phyloP scores from a whole-genome alignment of 2,329 filamentous ascomycete genomes.

The Cladophialophora immunda region DNA sequence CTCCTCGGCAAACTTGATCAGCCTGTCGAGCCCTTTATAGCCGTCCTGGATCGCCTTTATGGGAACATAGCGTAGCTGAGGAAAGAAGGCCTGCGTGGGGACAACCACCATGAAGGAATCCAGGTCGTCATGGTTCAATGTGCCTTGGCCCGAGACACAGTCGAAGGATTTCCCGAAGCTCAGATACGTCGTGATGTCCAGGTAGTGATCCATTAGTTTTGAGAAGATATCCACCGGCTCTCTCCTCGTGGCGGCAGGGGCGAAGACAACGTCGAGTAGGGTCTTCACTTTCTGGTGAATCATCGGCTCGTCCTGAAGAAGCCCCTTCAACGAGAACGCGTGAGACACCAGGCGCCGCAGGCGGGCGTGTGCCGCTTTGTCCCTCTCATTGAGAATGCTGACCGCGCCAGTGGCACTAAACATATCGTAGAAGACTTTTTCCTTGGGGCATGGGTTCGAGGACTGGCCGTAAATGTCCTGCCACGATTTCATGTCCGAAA shows the following conservation, averaged over 20 bases:
- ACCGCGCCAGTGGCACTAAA: conserved; percentile 23
- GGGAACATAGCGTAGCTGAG: conserved; percentile 24
- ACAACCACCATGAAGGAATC: conserved; percentile 26
- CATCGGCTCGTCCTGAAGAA: conserved; percentile 20
- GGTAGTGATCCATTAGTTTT: conserved; percentile 20
- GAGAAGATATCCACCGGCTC: conserved; percentile 23
- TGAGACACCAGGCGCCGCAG: conserved; percentile 48
- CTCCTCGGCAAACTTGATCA: conserved; percentile 26
- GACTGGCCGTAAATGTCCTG: conserved; percentile 44
- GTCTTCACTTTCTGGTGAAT: conserved; percentile 19
- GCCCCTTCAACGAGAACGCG: conserved; percentile 48
- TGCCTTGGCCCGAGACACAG: conserved; percentile 14
- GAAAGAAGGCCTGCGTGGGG: conserved; percentile 24
- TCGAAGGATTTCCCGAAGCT: conserved; percentile 28
- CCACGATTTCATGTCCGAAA: conserved; percentile 46
- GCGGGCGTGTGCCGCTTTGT: conserved; percentile 40
- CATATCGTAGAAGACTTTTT: conserved; percentile 26
- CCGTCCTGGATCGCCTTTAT: conserved; percentile 25
- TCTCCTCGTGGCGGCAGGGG: too few relatives aligned
- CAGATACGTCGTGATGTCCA: conserved; percentile 26
- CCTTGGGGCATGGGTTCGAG: conserved; percentile 28
- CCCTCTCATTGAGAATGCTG: conserved; percentile 29
- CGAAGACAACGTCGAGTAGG: conserved; percentile 10
- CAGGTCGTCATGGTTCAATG: conserved; percentile 16
- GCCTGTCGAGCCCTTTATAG: conserved; percentile 11